Evolutionary conservation across 1,284 basidiomycete genomes (phyloP).

Genomic region (Ceratobasidium sp.): DNA sequence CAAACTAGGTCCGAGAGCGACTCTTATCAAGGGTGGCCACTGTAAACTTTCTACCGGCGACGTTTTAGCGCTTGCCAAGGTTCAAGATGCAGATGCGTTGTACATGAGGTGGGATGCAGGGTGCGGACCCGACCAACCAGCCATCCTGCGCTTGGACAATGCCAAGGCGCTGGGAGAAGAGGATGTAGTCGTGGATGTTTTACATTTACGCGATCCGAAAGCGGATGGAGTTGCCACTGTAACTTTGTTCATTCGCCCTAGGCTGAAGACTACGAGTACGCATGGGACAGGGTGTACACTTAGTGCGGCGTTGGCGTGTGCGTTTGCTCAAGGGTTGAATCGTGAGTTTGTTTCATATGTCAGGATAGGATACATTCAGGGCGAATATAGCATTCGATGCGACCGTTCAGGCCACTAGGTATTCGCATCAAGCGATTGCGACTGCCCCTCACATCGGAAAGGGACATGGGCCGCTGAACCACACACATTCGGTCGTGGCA

Average conservation of each 20-base stretch:
- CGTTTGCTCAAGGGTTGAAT: constrained; percentile 61
- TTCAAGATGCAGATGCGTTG: not conserved
- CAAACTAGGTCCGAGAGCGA: constrained; percentile 60
- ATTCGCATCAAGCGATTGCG: constrained; percentile 78
- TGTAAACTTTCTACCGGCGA: constrained; percentile 58
- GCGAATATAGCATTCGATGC: constrained; percentile 30
- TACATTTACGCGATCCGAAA: constrained; percentile 55
- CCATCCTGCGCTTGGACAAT: constrained; percentile 10
- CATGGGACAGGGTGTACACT: constrained; percentile 96
- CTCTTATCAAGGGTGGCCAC: constrained; percentile 91
- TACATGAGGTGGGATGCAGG: constrained; percentile 30
- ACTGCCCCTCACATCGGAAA: constrained; percentile 69
- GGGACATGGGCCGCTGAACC: constrained; percentile 88
- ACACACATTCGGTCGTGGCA: constrained; percentile 68
- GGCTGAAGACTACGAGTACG: constrained; percentile 73
- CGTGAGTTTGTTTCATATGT: constrained; percentile 53
- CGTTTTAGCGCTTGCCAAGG: constrained; percentile 36
- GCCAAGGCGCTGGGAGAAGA: not conserved
- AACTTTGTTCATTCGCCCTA: constrained; percentile 68
- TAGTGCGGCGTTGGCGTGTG: constrained; percentile 78
- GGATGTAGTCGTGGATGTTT: constrained; percentile 76
- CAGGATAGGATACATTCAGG: not conserved
- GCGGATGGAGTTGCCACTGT: constrained; percentile 43
- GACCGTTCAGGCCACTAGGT: constrained; percentile 65
- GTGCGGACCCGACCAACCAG: constrained; percentile 41